Base-by-base conservation (phyloP, 106 monocot genomes). In the Dendrobium catenatum region DNA sequence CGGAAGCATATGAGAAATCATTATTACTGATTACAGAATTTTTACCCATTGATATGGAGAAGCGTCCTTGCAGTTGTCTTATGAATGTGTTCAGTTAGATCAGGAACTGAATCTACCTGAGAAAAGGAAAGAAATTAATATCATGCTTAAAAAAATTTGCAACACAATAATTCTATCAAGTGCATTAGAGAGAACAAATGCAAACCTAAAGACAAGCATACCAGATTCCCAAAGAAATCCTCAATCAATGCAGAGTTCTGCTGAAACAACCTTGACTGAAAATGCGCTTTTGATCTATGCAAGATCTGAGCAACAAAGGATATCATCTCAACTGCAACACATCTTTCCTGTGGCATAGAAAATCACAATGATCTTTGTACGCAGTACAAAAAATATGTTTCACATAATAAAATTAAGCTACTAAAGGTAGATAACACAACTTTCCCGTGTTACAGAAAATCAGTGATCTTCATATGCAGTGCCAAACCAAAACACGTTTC, bases 21-120 rank as follows among this genome's bases (percentile, higher is more conserved):
- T 26, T 68, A 74, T 56, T 74, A 73, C 8, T 1, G 55, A 13
- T 80, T 75, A 70, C 16, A 51, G 44, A 73, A 74, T 16, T 78
- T 68, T 22, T 92, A 98, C 97, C 94, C 97, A 88, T 91, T 88
- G 64, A 98, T 95, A 91, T 98, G 92, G 2, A 98, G 94, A 84
- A 98, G 92, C 89, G 88, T 83, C 54, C 89, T 80, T 51, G 94
- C 91, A 83, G 95, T 95, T 82, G 87, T 93, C 84, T 81, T 91
- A 81, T 98, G 92, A 93, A 95, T 93, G 48, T 98, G 80, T 51
- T 92, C 91, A 49, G 75, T 82, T 77, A 98, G 88, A 85, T 95
- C 94, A 80, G 94, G 92, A 82, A 98, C 94, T 58, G 92, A 85
- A 84, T 91, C 91, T 76, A 98, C 94, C 97, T 98, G 81, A 80